Conservation (phyloP, 441 rosid species). For the Croton setiger region DNA sequence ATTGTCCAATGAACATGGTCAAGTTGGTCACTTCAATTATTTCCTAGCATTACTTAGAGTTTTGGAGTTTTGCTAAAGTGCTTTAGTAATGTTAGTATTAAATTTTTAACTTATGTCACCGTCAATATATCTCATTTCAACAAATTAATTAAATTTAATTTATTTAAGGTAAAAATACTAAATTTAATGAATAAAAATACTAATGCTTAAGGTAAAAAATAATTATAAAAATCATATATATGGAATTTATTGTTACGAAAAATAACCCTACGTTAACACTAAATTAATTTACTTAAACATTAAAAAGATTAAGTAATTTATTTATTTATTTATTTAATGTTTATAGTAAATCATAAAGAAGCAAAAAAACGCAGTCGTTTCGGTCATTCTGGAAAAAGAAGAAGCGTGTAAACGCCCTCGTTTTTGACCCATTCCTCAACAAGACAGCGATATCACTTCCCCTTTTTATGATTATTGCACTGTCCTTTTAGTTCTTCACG, state of each 20-base stretch:
- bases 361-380: conserved; percentile 24
- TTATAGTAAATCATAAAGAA: too few relatives aligned
- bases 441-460: conserved; percentile 8
- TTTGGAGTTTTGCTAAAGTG: background rate
- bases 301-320: background rate
- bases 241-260: too few relatives aligned
- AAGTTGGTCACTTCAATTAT: background rate
- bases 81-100: background rate
- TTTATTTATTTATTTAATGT: too few relatives aligned
- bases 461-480: conserved; percentile 19
- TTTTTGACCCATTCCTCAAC: conserved; percentile 14
- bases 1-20: background rate
- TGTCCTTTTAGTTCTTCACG: conserved; percentile 18
- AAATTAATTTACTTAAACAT: too few relatives aligned
- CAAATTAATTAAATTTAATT: background rate
- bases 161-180: too few relatives aligned
- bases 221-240: too few relatives aligned
- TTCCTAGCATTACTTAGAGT: background rate
- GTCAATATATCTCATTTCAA: background rate
- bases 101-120: background rate
- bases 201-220: too few relatives aligned
- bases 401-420: conserved; percentile 20
- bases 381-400: background rate
- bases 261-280: too few relatives aligned
- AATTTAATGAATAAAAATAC: too few relatives aligned